Percentiles rank a stretch among this genome's conserved stretches.
Evolutionary conservation across 2,329 filamentous ascomycete genomes (phyloP).

Genomic region (Nothopassalora personata): DNA sequence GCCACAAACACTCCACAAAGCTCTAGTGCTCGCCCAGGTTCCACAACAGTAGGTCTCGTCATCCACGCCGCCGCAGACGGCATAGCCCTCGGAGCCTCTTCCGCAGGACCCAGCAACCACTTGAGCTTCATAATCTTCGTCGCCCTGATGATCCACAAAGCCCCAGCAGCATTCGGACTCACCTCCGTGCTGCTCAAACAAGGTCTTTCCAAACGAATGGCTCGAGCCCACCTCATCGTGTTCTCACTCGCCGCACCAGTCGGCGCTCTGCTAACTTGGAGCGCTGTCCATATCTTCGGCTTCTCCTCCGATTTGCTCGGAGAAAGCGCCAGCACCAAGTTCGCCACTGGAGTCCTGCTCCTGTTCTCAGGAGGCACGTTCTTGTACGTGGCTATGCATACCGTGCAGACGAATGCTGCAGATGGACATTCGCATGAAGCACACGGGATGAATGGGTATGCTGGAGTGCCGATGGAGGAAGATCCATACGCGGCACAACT

Average conservation of each 20-base stretch:
- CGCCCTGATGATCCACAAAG: constrained; percentile 96
- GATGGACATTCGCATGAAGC: constrained; percentile 43
- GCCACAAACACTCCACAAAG: constrained; percentile 3
- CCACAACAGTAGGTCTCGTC: constrained; percentile 79
- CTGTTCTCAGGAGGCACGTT: constrained; percentile 97
- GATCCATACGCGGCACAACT: constrained; percentile 19
- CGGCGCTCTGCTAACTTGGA: constrained; percentile 78
- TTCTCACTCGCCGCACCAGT: constrained; percentile 88
- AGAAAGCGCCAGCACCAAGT: constrained; percentile 59
- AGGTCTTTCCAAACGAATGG: constrained; percentile 79
- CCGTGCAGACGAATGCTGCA: constrained; percentile 72
- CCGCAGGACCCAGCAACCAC: constrained; percentile 58
- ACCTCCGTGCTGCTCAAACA: constrained; percentile 88
- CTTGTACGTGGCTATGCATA: constrained; percentile 97
- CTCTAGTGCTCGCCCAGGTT: constrained; percentile 28
- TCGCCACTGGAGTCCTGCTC: constrained; percentile 87
- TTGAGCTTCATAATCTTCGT: constrained; percentile 89
- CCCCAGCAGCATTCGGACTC: constrained; percentile 84
- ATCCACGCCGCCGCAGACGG: constrained; percentile 95
- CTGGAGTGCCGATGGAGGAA: constrained; percentile 20
- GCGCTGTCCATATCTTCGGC: constrained; percentile 68
- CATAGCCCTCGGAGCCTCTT: constrained; percentile 90
- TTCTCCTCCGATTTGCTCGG: constrained; percentile 52
- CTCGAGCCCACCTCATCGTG: constrained; percentile 76
- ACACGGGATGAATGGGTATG: constrained; percentile 30